These are phyloP conservation scores for Geosmithia morbida DNA, from an alignment of 2,329 filamentous ascomycete genomes.

Conservation along the genomic window DNA sequence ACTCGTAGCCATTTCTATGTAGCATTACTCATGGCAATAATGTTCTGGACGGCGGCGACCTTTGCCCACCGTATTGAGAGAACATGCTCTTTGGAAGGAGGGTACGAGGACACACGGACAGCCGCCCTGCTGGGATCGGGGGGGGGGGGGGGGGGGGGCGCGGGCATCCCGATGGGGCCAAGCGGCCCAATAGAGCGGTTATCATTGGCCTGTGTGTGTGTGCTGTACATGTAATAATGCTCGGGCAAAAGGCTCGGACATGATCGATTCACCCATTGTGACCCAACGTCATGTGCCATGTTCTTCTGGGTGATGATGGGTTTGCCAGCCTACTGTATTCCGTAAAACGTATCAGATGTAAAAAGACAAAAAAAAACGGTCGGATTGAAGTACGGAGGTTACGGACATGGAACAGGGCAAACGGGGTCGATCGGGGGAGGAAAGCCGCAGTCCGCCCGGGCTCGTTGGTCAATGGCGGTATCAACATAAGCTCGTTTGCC, in stretches of 20 bases:
- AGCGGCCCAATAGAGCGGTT: neutral
- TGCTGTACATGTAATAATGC: neutral
- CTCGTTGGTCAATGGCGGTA: neutral
- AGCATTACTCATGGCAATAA: neutral
- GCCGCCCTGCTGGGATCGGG: neutral
- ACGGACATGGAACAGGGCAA: neutral
- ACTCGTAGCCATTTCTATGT: neutral
- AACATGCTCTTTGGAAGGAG: neutral
- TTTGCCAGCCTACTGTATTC: neutral
- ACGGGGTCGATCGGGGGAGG: neutral
- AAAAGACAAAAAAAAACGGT: neutral
- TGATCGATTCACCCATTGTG: neutral
- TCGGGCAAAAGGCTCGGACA: neutral
- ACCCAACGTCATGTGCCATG: neutral
- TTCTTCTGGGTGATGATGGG: neutral
- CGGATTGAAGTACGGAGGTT: neutral
- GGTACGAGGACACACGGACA: neutral
- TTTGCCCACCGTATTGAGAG: neutral
- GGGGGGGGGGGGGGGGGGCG: too few relatives aligned
- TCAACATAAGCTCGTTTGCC: neutral
- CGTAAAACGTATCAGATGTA: neutral
- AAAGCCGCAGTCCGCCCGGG: neutral
- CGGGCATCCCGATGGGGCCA: neutral
- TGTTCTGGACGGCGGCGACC: neutral
- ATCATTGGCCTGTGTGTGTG: neutral